These are phyloP conservation scores for Suhomyces maxii DNA, from an alignment of 1,139 yeast genomes.

Conservation along the genomic window DNA sequence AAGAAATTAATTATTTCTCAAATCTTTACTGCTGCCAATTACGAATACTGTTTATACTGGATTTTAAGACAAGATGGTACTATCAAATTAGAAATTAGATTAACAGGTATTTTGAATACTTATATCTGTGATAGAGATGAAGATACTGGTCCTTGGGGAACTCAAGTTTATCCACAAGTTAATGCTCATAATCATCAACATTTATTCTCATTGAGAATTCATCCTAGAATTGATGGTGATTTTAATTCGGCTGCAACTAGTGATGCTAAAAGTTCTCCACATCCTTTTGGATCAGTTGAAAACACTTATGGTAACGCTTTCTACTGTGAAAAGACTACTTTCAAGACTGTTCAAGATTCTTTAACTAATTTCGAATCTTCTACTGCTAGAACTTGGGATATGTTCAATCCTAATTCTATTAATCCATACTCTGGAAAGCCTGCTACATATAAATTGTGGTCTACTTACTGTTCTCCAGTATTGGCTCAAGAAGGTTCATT, in stretches of 20 bases:
- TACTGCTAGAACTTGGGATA: constrained; percentile 76
- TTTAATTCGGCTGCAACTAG: constrained; percentile 70
- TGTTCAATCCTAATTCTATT: constrained; percentile 66
- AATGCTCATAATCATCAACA: constrained; percentile 88
- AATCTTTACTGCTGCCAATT: constrained; percentile 83
- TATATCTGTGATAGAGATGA: constrained; percentile 63
- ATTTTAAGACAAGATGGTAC: constrained; percentile 81
- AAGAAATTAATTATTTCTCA: constrained; percentile 73
- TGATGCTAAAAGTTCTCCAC: constrained; percentile 62
- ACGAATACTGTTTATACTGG: constrained; percentile 84
- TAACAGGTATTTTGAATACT: constrained; percentile 81
- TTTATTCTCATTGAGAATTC: constrained; percentile 73
- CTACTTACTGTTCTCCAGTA: constrained; percentile 72
- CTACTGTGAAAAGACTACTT: constrained; percentile 59
- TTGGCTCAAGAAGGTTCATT: constrained; percentile 73
- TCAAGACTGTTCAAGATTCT: constrained; percentile 69
- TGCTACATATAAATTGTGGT: constrained; percentile 72
- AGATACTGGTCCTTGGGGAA: constrained; percentile 73
- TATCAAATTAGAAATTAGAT: constrained; percentile 72
- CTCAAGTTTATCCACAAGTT: constrained; percentile 75
- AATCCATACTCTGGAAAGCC: constrained; percentile 75
- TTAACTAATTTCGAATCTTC: constrained; percentile 60
- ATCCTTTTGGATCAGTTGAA: constrained; percentile 62
- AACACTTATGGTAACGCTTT: constrained; percentile 76
- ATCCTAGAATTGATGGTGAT: constrained; percentile 81